These are phyloP conservation scores for Colletotrichum sp. DNA, from an alignment of 2,329 filamentous ascomycete genomes.

Conservation along the genomic window DNA sequence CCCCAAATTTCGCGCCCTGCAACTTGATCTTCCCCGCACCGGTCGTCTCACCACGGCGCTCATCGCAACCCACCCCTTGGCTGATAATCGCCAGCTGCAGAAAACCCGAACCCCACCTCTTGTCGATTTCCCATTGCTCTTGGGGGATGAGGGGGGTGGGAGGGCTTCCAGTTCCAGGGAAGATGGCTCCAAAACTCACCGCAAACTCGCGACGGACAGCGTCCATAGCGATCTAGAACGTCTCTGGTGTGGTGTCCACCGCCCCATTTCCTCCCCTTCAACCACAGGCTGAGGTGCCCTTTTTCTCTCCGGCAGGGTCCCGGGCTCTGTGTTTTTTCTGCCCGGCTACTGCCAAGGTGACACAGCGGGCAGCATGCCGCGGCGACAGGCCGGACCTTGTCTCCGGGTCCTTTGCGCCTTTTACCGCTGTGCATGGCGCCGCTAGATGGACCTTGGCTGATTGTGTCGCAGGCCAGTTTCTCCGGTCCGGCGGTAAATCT, in stretches of 20 bases:
- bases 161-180: not conserved
- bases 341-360: not conserved
- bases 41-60: slow-evolving; percentile 1
- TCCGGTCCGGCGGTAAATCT: not conserved
- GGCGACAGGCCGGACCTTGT: not conserved
- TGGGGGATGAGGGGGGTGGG: not conserved
- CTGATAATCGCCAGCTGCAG: not conserved
- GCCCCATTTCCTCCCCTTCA: not conserved
- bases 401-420: not conserved
- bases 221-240: slow-evolving; percentile 18
- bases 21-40: slow-evolving; percentile 7
- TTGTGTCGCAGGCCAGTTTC: not conserved
- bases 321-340: not conserved
- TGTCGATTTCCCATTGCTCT: not conserved
- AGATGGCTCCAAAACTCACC: slow-evolving; percentile 12
- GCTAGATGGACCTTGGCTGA: not conserved
- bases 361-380: not conserved
- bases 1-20: not conserved
- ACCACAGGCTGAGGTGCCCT: not conserved
- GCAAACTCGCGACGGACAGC: slow-evolving; percentile 12
- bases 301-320: not conserved
- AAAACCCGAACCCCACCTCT: not conserved
- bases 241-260: not conserved
- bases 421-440: not conserved
- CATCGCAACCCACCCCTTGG: not conserved